These are phyloP conservation scores for Casuarina equisetifolia DNA, from an alignment of 306 rosid species.

Conservation along the genomic window DNA sequence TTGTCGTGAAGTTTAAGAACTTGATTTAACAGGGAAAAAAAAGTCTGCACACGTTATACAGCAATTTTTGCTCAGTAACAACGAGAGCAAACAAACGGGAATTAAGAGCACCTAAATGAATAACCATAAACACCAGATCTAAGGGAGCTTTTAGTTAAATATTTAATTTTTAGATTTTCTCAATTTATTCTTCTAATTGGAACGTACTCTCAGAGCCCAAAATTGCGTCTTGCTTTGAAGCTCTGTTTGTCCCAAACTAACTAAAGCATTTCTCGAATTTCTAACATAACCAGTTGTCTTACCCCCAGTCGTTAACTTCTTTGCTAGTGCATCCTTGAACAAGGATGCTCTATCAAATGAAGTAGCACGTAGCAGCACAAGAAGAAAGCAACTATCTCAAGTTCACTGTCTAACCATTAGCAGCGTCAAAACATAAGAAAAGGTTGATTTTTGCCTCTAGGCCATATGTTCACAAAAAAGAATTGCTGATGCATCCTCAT, in stretches of 20 bases:
- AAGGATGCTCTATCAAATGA: neutral
- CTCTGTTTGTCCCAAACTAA: neutral
- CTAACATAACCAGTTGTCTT: neutral
- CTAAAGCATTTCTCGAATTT: neutral
- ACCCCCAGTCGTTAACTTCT: neutral
- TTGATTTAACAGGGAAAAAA: neutral
- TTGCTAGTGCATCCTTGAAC: neutral
- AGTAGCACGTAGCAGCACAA: constrained; percentile 1
- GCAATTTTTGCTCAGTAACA: neutral
- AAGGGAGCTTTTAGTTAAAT: neutral
- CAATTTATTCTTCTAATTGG: neutral
- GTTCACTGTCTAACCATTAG: neutral
- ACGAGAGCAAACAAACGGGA: neutral
- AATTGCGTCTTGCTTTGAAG: neutral
- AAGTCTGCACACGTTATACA: neutral
- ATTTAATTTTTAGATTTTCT: neutral
- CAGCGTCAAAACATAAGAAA: neutral
- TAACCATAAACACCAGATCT: neutral
- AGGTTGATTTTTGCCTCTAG: neutral
- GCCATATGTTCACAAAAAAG: no score
- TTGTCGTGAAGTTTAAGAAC: neutral
- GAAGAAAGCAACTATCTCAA: neutral
- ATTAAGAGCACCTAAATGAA: neutral
- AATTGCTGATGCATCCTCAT: neutral
- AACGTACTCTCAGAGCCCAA: neutral